phyloP scores from a whole-genome alignment of 202 grass and related monocot species.

The Schoenoplectus triqueter region DNA sequence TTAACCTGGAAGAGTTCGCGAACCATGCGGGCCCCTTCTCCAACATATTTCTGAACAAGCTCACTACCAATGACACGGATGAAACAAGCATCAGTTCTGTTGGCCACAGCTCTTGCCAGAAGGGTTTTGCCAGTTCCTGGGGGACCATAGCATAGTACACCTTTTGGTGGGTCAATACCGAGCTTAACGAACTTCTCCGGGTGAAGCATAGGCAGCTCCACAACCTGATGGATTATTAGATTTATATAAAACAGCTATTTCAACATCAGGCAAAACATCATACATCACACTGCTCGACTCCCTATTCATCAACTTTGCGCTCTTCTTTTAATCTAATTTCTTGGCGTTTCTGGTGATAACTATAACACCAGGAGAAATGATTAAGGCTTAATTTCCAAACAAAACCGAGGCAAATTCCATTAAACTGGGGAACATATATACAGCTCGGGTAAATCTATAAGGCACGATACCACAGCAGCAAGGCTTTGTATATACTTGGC shows the following conservation, averaged over 20 bases:
- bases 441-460: background rate
- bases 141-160: constrained; percentile 90
- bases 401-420: background rate
- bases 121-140: constrained; percentile 97
- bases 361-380: background rate
- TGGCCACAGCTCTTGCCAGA: constrained; percentile 89
- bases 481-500: background rate
- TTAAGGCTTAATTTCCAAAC: background rate
- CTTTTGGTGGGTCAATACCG: constrained; percentile 90
- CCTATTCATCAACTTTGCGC: too few relatives aligned
- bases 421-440: constrained; percentile 7
- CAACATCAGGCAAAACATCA: constrained; percentile 8
- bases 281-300: background rate
- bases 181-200: constrained; percentile 98
- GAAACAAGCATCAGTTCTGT: constrained; percentile 94
- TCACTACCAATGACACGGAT: constrained; percentile 97
- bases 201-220: constrained; percentile 98
- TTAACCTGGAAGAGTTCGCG: constrained; percentile 89
- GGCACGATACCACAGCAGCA: background rate
- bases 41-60: constrained; percentile 92
- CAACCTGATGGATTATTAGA: constrained; percentile 51
- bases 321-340: background rate
- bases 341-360: too few relatives aligned
- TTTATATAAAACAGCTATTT: background rate
- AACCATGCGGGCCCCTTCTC: constrained; percentile 89